A percentile compares a stretch with the other conserved stretches of the same genome.
phyloP scores from a whole-genome alignment of 192 early-diverging fungal species.

The Umbelopsis ramanniana region DNA sequence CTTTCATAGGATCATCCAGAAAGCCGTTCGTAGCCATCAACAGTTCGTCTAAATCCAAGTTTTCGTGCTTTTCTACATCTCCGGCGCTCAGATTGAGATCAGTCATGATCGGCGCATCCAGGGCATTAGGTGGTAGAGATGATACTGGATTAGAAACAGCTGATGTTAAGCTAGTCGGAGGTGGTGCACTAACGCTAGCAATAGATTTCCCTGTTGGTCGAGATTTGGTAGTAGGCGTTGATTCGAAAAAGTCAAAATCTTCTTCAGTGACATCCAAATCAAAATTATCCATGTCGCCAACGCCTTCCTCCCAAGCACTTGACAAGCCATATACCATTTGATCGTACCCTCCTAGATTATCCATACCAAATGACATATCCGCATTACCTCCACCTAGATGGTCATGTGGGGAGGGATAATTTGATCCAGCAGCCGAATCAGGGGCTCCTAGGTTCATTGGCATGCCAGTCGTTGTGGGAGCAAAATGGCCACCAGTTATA shows the following conservation, averaged over 20 bases:
- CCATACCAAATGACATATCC: slow-evolving; percentile 22
- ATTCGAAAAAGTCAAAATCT: slow-evolving; percentile 45
- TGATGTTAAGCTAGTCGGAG: background rate
- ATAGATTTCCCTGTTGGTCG: background rate
- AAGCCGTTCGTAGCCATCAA: slow-evolving; percentile 17
- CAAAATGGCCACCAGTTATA: background rate
- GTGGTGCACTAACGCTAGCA: background rate
- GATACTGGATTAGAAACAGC: background rate
- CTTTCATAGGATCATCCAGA: slow-evolving; percentile 2
- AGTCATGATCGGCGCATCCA: slow-evolving; percentile 9
- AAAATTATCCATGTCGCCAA: slow-evolving; percentile 40
- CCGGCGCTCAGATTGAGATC: background rate
- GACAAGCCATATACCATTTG: slow-evolving; percentile 28
- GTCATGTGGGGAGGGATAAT: slow-evolving; percentile 22
- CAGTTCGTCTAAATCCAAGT: slow-evolving; percentile 4
- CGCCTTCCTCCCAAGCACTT: slow-evolving; percentile 33
- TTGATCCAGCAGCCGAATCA: background rate
- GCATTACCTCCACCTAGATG: slow-evolving; percentile 15
- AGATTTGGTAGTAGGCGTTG: slow-evolving; percentile 17
- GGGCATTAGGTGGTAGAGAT: background rate
- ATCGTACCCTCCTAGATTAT: slow-evolving; percentile 29
- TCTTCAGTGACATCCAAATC: slow-evolving; percentile 47
- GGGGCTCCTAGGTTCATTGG: background rate
- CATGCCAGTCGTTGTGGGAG: background rate
- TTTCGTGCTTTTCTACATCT: background rate